A percentile compares a stretch with the other conserved stretches of the same genome.
These are phyloP conservation scores for Podaxis sp. DNA, from an alignment of 768 basidiomycete species.

Conservation along the genomic window DNA sequence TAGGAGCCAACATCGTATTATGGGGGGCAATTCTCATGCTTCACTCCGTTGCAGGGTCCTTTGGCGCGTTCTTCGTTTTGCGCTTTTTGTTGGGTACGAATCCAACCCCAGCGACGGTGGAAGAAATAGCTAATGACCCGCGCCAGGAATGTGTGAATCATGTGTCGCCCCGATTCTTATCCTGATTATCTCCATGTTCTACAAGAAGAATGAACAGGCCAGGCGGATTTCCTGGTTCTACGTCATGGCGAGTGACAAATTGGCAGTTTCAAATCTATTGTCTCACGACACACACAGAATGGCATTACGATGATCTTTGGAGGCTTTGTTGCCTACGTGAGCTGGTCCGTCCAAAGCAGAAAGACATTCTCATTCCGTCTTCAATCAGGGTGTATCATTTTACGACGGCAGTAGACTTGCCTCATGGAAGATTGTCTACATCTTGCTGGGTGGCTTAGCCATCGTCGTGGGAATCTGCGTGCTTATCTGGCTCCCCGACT, in stretches of 20 bases:
- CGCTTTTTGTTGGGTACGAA: constrained; percentile 55
- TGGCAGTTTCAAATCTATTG: not conserved
- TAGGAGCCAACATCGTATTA: constrained; percentile 54
- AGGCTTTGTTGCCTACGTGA: constrained; percentile 61
- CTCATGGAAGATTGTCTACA: constrained; percentile 61
- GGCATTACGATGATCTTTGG: constrained; percentile 60
- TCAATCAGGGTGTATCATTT: constrained; percentile 51
- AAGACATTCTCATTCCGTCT: not conserved
- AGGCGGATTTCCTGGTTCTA: constrained; percentile 65
- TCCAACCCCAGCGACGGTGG: not conserved
- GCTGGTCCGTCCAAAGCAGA: constrained; percentile 11
- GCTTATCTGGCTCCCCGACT: constrained; percentile 62
- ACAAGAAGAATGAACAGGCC: constrained; percentile 68
- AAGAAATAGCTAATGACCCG: not conserved
- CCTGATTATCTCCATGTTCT: constrained; percentile 64
- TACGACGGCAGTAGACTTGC: constrained; percentile 44
- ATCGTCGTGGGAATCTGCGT: constrained; percentile 56
- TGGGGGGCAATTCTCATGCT: constrained; percentile 63
- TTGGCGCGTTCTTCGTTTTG: constrained; percentile 60
- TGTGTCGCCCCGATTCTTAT: constrained; percentile 65
- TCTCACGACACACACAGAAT: constrained; percentile 35
- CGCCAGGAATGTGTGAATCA: constrained; percentile 61
- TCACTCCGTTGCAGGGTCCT: constrained; percentile 54
- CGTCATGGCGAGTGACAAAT: constrained; percentile 44
- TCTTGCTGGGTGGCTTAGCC: constrained; percentile 59